These are phyloP conservation scores for Pseudotsuga menziesii DNA, from an alignment of 75 land plant species.

Conservation along the genomic window DNA sequence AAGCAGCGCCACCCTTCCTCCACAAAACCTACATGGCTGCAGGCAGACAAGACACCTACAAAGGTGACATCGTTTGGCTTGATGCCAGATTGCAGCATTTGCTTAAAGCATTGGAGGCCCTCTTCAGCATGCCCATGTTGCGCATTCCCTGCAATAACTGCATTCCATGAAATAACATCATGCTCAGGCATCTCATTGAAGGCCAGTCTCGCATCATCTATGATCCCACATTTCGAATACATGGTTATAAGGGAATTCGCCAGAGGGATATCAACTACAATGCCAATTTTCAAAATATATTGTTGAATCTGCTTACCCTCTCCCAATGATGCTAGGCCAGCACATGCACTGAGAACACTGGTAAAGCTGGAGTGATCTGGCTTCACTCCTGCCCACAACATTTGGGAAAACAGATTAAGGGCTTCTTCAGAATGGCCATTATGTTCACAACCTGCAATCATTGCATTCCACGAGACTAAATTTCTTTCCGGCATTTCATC, in stretches of 20 bases:
- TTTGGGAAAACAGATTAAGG: constrained; percentile 10
- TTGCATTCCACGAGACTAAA: constrained; percentile 14
- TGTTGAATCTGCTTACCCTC: constrained; percentile 51
- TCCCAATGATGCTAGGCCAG: constrained; percentile 23
- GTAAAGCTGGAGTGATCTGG: constrained; percentile 10
- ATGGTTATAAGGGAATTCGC: constrained; percentile 52
- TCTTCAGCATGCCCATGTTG: constrained; percentile 26
- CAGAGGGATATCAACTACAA: constrained; percentile 28
- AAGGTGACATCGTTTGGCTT: constrained; percentile 18
- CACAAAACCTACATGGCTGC: constrained; percentile 29
- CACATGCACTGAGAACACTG: constrained; percentile 22
- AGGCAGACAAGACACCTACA: constrained; percentile 22
- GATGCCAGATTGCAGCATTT: constrained; percentile 16
- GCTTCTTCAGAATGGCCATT: constrained; percentile 10
- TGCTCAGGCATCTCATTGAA: constrained; percentile 37
- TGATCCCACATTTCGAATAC: constrained; percentile 43
- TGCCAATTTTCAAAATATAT: constrained; percentile 27
- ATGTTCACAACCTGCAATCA: constrained; percentile 14
- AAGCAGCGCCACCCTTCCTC: constrained; percentile 26
- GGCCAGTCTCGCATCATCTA: constrained; percentile 19
- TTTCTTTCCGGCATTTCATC: constrained; percentile 37
- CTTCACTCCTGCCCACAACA: constrained; percentile 10
- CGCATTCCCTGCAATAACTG: constrained; percentile 35
- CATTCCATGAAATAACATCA: constrained; percentile 31
- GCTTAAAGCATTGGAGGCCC: constrained; percentile 22